phyloP scores from a whole-genome alignment of 169 alveolate species.

The Cryptosporidium sp. region DNA sequence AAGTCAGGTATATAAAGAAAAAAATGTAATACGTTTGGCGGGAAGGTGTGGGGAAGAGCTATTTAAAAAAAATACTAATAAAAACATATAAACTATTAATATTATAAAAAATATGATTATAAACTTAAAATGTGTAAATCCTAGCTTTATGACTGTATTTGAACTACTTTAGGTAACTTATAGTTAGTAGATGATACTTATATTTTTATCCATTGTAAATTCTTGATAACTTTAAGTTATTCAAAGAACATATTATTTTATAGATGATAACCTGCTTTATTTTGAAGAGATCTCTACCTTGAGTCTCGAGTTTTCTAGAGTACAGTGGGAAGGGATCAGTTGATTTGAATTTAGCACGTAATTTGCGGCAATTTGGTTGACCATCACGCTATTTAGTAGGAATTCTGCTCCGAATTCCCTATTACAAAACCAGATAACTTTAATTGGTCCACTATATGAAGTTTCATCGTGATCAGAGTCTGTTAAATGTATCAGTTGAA shows the following conservation, averaged over 20 bases:
- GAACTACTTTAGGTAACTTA: background rate
- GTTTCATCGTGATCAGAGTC: constrained; percentile 7
- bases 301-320: constrained; percentile 50
- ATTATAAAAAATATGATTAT: background rate
- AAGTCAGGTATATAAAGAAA: background rate
- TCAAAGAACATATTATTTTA: background rate
- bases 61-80: background rate
- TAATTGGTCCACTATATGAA: constrained; percentile 62
- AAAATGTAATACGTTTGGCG: background rate
- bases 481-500: constrained; percentile 21
- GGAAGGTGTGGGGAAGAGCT: background rate
- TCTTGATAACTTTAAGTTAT: background rate
- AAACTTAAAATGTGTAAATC: constrained; percentile 1
- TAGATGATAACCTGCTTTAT: background rate
- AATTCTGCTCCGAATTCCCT: constrained; percentile 39
- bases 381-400: constrained; percentile 13
- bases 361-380: constrained; percentile 34
- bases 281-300: constrained; percentile 32
- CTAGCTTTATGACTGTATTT: background rate
- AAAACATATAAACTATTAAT: too few relatives aligned
- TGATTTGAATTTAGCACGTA: constrained; percentile 40
- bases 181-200: background rate
- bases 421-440: constrained; percentile 55
- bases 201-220: background rate
- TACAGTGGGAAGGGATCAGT: constrained; percentile 40